Percentiles rank a stretch among this genome's conserved stretches.
phyloP scores from a whole-genome alignment of 805 yeast species.

The Lipomyces spencermartinsiae region DNA sequence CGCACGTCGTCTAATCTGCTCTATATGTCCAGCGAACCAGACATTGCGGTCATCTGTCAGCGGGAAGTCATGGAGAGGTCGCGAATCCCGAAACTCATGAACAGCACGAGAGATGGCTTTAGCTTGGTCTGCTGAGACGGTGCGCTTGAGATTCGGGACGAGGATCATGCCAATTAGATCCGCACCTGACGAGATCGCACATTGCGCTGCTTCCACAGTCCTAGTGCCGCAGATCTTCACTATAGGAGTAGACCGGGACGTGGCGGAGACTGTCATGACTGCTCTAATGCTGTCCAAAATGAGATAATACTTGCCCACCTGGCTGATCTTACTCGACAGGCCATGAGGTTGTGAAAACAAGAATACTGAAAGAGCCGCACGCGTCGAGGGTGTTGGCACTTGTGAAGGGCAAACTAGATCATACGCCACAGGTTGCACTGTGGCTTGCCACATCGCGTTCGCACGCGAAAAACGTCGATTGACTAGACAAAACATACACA shows the following conservation, averaged over 20 bases:
- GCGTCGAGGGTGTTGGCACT: background rate
- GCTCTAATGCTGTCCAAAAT: background rate
- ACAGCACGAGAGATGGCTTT: conserved; percentile 51
- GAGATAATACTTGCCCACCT: background rate
- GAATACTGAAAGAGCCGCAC: background rate
- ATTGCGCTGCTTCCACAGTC: conserved; percentile 68
- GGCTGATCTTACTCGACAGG: too few species aligned
- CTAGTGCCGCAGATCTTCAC: conserved; percentile 88
- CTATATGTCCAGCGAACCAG: conserved; percentile 32
- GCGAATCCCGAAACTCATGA: conserved; percentile 18
- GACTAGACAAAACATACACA: background rate
- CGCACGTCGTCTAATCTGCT: conserved; percentile 43
- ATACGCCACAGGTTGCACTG: too few species aligned
- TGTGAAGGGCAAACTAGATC: too few species aligned
- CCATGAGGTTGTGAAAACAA: too few species aligned
- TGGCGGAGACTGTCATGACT: background rate
- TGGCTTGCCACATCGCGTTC: background rate
- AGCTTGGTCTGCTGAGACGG: conserved; percentile 60
- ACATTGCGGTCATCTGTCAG: background rate
- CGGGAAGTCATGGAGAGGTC: background rate
- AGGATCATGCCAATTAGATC: conserved; percentile 81
- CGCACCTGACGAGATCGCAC: conserved; percentile 75
- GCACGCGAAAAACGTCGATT: background rate
- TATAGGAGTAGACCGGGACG: conserved; percentile 41
- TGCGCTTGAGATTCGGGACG: conserved; percentile 81